phyloP scores from a whole-genome alignment of 768 basidiomycete species.

The Leucosporidium yakuticum region DNA sequence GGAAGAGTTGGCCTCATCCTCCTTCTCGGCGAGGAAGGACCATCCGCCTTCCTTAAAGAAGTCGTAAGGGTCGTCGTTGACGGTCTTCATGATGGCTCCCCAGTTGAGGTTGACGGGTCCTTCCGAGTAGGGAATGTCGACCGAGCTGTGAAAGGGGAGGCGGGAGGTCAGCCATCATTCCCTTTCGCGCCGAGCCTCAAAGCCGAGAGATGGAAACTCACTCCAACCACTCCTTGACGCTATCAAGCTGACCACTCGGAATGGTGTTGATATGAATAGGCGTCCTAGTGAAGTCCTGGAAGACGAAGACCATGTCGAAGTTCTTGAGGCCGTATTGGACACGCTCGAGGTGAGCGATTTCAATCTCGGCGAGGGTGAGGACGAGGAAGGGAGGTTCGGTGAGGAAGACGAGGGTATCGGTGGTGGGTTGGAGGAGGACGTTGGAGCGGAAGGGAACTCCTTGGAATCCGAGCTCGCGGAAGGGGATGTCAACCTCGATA shows the following conservation, averaged over 20 bases:
- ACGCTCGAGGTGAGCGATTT: conserved; percentile 92
- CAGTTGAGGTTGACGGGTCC: conserved; percentile 96
- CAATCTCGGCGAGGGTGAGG: conserved; percentile 87
- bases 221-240: conserved; percentile 99
- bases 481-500: conserved; percentile 90
- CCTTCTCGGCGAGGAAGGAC: conserved; percentile 66
- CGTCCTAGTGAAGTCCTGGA: conserved; percentile 87
- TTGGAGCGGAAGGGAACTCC: conserved; percentile 95
- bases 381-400: conserved; percentile 94
- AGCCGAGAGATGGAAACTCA: conserved; percentile 48
- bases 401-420: conserved; percentile 91
- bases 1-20: conserved; percentile 21
- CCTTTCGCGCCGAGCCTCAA: neutral
- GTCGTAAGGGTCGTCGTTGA: conserved; percentile 89
- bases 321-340: conserved; percentile 94
- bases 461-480: conserved; percentile 92
- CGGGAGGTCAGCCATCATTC: neutral
- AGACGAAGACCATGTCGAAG: conserved; percentile 94
- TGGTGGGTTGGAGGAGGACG: conserved; percentile 89
- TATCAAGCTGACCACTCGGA: conserved; percentile 80
- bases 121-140: conserved; percentile 92
- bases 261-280: conserved; percentile 97
- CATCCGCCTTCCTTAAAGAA: conserved; percentile 98
- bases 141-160: conserved; percentile 56
- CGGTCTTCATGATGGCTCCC: conserved; percentile 96